Evolutionary conservation across 768 basidiomycete species (phyloP).

Genomic region (Auriscalpium vulgare): DNA sequence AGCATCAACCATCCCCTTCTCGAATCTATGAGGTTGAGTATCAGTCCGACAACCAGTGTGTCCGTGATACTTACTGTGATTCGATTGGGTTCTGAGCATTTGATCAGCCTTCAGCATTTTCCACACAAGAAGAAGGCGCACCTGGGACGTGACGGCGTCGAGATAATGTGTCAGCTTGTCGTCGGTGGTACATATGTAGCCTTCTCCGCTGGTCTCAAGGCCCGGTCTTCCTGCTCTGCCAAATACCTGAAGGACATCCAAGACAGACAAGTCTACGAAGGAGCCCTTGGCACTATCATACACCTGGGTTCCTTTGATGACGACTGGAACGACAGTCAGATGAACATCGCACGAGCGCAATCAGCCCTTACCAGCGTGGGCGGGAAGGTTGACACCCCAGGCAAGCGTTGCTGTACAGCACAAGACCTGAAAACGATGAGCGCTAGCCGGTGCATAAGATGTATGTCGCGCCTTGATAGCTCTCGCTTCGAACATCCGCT

Average conservation of each 20-base stretch:
- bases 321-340: slow-evolving; percentile 37
- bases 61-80: slow-evolving; percentile 58
- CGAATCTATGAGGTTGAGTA: slow-evolving; percentile 41
- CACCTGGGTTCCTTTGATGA: slow-evolving; percentile 96
- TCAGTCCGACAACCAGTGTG: neutral
- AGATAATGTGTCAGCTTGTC: slow-evolving; percentile 92
- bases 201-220: slow-evolving; percentile 87
- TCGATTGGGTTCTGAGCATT: slow-evolving; percentile 79
- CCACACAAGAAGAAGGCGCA: slow-evolving; percentile 23
- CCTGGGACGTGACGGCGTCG: slow-evolving; percentile 81
- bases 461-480: slow-evolving; percentile 69
- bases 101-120: neutral
- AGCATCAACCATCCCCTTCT: slow-evolving; percentile 77
- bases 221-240: slow-evolving; percentile 90
- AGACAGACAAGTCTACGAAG: slow-evolving; percentile 86
- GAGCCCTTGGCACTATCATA: slow-evolving; percentile 88
- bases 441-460: neutral
- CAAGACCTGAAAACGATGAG: slow-evolving; percentile 59
- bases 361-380: slow-evolving; percentile 72
- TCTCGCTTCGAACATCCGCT: slow-evolving; percentile 84
- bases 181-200: slow-evolving; percentile 91
- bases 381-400: slow-evolving; percentile 98
- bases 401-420: slow-evolving; percentile 98
- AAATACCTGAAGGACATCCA: slow-evolving; percentile 97
- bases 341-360: neutral